Percentiles rank a stretch among this genome's conserved stretches.
Evolutionary conservation across 2,329 filamentous ascomycete genomes (phyloP).

Genomic region (Stachybotrys elegans): DNA sequence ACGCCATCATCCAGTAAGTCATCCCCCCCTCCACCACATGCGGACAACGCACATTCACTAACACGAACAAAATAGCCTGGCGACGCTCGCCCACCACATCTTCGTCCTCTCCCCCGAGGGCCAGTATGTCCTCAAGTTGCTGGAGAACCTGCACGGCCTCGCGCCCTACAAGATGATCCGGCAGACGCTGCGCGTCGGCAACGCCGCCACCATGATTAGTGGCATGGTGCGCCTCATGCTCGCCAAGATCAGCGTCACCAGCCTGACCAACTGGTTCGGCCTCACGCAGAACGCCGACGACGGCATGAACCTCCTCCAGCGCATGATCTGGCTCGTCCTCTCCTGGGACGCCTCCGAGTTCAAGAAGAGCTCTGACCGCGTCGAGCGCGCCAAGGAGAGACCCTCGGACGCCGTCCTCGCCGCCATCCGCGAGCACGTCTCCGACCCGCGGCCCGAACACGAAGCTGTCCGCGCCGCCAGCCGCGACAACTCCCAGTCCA

Average conservation of each 20-base stretch:
- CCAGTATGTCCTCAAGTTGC: constrained; percentile 64
- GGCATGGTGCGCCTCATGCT: constrained; percentile 68
- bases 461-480: constrained; percentile 55
- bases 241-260: constrained; percentile 71
- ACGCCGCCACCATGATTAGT: constrained; percentile 77
- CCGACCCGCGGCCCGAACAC: constrained; percentile 47
- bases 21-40: not conserved
- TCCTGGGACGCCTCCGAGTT: constrained; percentile 70
- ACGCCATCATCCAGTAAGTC: constrained; percentile 62
- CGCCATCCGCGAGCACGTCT: constrained; percentile 54
- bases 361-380: constrained; percentile 56
- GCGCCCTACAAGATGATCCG: constrained; percentile 67
- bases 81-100: constrained; percentile 68
- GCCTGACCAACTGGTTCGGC: constrained; percentile 75
- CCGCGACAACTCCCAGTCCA: constrained; percentile 46
- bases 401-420: constrained; percentile 57
- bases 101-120: constrained; percentile 71
- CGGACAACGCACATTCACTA: not conserved
- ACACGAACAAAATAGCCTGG: constrained; percentile 51
- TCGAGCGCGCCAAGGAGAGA: constrained; percentile 55
- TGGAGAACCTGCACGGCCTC: constrained; percentile 65
- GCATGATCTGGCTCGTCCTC: constrained; percentile 69
- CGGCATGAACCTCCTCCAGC: constrained; percentile 75
- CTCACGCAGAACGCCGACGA: constrained; percentile 66
- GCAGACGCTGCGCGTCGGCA: constrained; percentile 70